Percentiles rank a stretch among this genome's conserved stretches.
Evolutionary conservation across 768 basidiomycete species (phyloP).

Genomic region (Leccinellum albellum): DNA sequence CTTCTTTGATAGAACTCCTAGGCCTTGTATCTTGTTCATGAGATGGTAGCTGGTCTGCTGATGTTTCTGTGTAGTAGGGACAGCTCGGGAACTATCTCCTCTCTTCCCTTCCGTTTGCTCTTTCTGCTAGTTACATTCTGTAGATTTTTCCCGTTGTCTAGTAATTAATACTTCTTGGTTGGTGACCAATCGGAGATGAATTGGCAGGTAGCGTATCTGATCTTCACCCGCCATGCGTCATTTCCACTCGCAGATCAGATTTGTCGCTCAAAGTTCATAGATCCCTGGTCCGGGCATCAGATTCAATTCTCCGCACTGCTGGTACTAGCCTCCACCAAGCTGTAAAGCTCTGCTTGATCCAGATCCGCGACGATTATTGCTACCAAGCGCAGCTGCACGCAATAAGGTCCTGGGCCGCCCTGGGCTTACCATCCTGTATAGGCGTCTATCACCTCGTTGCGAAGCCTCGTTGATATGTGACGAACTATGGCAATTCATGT

Average conservation of each 20-base stretch:
- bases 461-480: background rate
- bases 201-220: background rate
- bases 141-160: background rate
- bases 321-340: slow-evolving; percentile 18
- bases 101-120: background rate
- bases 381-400: background rate
- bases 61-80: background rate
- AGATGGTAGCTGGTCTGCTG: slow-evolving; percentile 7
- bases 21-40: background rate
- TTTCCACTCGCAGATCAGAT: slow-evolving; percentile 1
- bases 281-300: background rate
- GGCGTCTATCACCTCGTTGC: slow-evolving; percentile 7
- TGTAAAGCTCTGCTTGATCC: slow-evolving; percentile 12
- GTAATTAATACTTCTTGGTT: background rate
- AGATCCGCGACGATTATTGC: background rate
- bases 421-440: slow-evolving; percentile 25
- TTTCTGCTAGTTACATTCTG: background rate
- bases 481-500: background rate
- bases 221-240: background rate
- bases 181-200: slow-evolving; percentile 1
- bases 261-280: background rate
- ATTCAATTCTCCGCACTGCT: slow-evolving; percentile 7
- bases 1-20: background rate
- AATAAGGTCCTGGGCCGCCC: background rate
- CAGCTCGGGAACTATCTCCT: background rate